Conservation (phyloP, 352 stramenopile genomes). For the Globisporangium acanthophoron region DNA sequence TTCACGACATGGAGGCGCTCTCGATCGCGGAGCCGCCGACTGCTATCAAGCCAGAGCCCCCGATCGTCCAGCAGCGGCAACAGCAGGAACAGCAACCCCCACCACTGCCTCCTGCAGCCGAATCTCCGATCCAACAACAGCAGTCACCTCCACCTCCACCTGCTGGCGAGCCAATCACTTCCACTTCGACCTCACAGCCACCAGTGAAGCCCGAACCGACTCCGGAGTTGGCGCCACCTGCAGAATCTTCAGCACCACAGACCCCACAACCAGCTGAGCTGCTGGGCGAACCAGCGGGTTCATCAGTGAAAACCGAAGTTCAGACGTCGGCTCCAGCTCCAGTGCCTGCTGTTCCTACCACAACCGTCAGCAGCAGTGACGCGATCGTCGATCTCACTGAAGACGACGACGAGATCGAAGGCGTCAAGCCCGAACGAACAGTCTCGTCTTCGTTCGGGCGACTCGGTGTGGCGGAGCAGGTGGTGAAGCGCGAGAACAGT, state of each 20-base stretch:
- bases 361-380: background rate
- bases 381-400: conserved; percentile 27
- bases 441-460: background rate
- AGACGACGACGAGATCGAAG: conserved; percentile 11
- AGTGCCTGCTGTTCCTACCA: conserved; percentile 17
- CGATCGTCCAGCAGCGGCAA: background rate
- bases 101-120: no score
- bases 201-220: no score
- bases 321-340: conserved; percentile 7
- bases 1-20: conserved; percentile 9
- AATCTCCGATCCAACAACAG: no score
- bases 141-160: no score
- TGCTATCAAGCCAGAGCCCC: background rate
- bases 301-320: background rate
- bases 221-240: no score
- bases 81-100: background rate
- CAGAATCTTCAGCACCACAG: background rate
- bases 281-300: background rate
- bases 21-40: conserved; percentile 14
- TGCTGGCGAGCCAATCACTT: no score
- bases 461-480: background rate
- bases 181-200: no score
- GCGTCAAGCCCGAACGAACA: conserved; percentile 4
- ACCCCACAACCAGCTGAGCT: background rate
- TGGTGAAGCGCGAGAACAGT: conserved; percentile 9